Evolutionary conservation across 805 yeast genomes (phyloP), one percentile per base, ranked within the genome.

Genomic region (Saccharomyces paradoxus): DNA sequence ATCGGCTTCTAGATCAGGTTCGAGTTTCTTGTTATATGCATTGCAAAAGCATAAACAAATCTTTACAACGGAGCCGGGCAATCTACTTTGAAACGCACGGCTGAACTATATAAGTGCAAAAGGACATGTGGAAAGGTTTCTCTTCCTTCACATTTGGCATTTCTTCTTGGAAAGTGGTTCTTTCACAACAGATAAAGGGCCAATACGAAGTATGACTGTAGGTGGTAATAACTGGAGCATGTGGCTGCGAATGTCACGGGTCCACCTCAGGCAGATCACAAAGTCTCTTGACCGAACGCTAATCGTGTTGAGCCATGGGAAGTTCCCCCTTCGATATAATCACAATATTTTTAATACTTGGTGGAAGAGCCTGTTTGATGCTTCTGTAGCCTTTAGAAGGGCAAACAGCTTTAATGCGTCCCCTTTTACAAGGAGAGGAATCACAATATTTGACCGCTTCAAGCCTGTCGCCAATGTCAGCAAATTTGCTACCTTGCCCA

Each of bases 401-500:
- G 44, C 13, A 37, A 17, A 9, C 10, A 3, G 24, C 10, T 37
- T 17, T 3, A 7, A 12, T 17, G 24, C 13, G 7, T 37, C 44
- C 2, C 44, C 44, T 2, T 12, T 17, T 12, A 17, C 24, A 3
- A 37, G 24, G 12, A 37, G 44, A 17, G 44, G 44, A 17, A 7
- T 37, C 44, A 8, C 44, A 9, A 21, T 24, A 9, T 37, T 37
- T 37, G 44, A 37, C 13, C 44, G 4, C 17, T 17, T 37, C 22
- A 37, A 24, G 17, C 44, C 44, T 17, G 44, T 17, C 2, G 24
- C 44, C 17, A 17, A 37, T 9, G 44, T 37, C 44, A 37, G 44
- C 8, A 37, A 10, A 21, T 61, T 48, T 29, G 55, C 52, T 12
- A 52, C 54, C 37, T 46, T 52, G 7, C 46, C 60, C 12, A 55